Evolutionary conservation across 768 basidiomycete genomes (phyloP).

Genomic region (Russula ochroleuca): DNA sequence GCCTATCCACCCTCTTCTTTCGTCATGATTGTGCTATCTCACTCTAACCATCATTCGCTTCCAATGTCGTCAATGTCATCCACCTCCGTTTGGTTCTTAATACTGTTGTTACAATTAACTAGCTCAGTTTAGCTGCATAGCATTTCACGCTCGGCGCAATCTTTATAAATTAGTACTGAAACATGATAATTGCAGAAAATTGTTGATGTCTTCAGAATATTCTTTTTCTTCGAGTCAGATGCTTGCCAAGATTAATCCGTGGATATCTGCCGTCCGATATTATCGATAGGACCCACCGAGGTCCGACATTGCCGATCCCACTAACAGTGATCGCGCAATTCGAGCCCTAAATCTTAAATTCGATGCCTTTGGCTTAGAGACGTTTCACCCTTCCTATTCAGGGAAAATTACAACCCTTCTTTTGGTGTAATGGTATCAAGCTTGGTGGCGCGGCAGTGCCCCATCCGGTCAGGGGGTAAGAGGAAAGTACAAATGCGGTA

Average conservation of each 20-base stretch:
- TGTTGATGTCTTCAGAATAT: neutral
- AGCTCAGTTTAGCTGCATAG: slow-evolving; percentile 15
- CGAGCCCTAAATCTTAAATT: slow-evolving; percentile 7
- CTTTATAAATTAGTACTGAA: slow-evolving; percentile 11
- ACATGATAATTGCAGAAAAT: slow-evolving; percentile 11
- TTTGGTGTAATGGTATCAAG: neutral
- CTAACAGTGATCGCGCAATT: neutral
- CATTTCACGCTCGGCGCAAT: slow-evolving; percentile 12
- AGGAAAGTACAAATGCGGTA: slow-evolving; percentile 6
- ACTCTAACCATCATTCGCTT: slow-evolving; percentile 22
- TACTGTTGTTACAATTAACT: slow-evolving; percentile 25
- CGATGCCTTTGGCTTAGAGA: neutral
- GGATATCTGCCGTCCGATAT: too few relatives aligned
- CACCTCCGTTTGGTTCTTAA: slow-evolving; percentile 13
- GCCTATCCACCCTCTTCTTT: neutral
- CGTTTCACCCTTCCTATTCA: neutral
- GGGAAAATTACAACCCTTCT: neutral
- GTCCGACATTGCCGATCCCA: too few relatives aligned
- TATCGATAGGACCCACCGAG: neutral
- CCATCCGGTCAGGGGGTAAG: neutral
- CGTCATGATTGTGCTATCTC: slow-evolving; percentile 23
- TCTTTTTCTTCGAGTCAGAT: neutral
- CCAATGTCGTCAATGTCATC: slow-evolving; percentile 24
- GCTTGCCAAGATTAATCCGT: too few relatives aligned
- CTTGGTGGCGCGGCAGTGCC: neutral